Conservation (phyloP, 495 filamentous ascomycete genomes). For the Haplographium delicatum region DNA sequence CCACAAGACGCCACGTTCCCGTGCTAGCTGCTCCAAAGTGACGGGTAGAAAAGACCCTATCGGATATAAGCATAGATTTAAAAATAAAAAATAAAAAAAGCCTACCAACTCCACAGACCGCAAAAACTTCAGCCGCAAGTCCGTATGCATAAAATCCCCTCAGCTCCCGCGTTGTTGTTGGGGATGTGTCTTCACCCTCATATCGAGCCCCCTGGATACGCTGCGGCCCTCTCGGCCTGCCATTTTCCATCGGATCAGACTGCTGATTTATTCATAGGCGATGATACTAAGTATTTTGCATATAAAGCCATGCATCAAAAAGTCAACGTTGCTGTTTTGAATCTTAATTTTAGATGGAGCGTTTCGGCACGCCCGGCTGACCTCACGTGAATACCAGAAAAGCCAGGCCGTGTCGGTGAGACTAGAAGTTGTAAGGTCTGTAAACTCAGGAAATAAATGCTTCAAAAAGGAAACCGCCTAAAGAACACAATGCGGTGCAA, state of each 20-base stretch:
- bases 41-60: conserved; percentile 92
- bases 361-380: too few species aligned
- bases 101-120: conserved; percentile 73
- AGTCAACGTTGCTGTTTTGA: too few species aligned
- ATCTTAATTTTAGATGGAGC: too few species aligned
- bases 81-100: not conserved
- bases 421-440: too few species aligned
- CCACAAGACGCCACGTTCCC: conserved; percentile 78
- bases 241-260: conserved; percentile 16
- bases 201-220: conserved; percentile 43
- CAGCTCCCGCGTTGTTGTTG: conserved; percentile 80
- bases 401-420: too few species aligned
- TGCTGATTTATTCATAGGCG: not conserved
- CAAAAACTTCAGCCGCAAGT: conserved; percentile 94
- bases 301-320: too few species aligned
- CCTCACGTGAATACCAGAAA: too few species aligned
- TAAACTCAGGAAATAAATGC: too few species aligned
- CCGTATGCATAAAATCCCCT: conserved; percentile 93
- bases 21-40: conserved; percentile 84
- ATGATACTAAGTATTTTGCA: too few species aligned
- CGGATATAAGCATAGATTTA: too few species aligned
- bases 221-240: not conserved
- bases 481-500: too few species aligned
- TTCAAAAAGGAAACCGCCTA: too few species aligned
- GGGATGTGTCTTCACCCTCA: conserved; percentile 79